Base-by-base conservation (phyloP, 371 early-diverging fungal species). In the Basidiobolus meristosporus region DNA sequence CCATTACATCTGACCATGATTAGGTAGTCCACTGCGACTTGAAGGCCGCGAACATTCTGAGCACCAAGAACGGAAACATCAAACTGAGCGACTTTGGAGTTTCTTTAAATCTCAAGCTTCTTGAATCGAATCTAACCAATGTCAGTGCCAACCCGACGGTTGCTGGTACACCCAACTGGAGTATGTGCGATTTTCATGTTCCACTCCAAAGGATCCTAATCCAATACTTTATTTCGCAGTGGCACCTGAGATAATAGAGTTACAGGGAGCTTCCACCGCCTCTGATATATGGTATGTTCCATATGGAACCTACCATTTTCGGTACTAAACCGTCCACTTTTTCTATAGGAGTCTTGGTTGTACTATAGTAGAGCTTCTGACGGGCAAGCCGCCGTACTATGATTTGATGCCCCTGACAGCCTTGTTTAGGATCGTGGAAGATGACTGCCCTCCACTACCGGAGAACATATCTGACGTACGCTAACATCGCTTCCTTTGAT, bases 71-170 rank as follows among this genome's bases (percentile, higher is more conserved):
- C 22, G 87, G 84, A 3, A 45, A 58, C 2, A 78, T 86, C n/a
- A 88, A 88, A 54, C 60, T 88, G 12, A 80, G 84, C 2, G 89
- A 88, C 46, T 88, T 88, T 63, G 89, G 89, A 21, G 78, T 85
- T 2, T 76, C 85, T 0, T 16, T 31, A 18, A 41, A 29, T 31
- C 36, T 28, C 5, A 12, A 28, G 30, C 15, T 41, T 7, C n/a
- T 18, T 7, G 18, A 31, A 14, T 20, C 31, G 11, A 19, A 22
- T 7, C 12, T 32, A 12, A 16, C 31, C 18, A 18, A 31, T 1
- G 44, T 46, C 5, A n/a, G n/a, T n/a, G 48, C 48, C 2, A 60
- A 63, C 38, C 42, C 53, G 29, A 40, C 59, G 15, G 69, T 70
- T 5, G 72, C 59, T 28, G 81, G 81, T 21, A 65, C 72, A 19